Percentiles rank a stretch among this genome's conserved stretches.
phyloP scores from a whole-genome alignment of 345 rosid genomes.

The Leavenworthia alabamica region DNA sequence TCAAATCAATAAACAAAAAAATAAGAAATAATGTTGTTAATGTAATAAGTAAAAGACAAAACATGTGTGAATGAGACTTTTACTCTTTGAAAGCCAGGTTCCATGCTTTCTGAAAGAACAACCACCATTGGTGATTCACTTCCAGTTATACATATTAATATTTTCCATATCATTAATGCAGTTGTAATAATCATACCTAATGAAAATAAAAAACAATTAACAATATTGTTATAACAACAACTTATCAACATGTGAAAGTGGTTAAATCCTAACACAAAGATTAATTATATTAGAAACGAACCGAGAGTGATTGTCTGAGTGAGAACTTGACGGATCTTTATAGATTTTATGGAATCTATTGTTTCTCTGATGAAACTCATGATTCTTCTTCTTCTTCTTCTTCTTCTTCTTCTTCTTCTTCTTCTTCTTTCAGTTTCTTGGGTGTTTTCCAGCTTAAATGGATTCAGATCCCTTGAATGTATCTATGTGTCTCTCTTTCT shows the following conservation, averaged over 20 bases:
- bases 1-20: neutral
- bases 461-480: too few species aligned
- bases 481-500: too few species aligned
- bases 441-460: too few species aligned
- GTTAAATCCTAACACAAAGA: neutral
- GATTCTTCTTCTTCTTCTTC: neutral
- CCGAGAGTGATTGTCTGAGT: conserved; percentile 79
- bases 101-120: conserved; percentile 98
- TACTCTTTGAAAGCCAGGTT: conserved; percentile 98
- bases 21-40: too few species aligned
- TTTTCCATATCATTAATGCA: conserved; percentile 94
- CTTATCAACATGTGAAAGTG: neutral
- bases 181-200: conserved; percentile 95
- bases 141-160: conserved; percentile 87
- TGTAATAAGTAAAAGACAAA: neutral
- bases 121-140: conserved; percentile 98
- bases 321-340: conserved; percentile 83
- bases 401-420: too few species aligned
- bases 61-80: neutral
- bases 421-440: too few species aligned
- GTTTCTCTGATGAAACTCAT: conserved; percentile 85
- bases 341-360: conserved; percentile 63
- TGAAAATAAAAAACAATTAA: neutral
- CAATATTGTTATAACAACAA: neutral
- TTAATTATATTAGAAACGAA: conserved; percentile 25